Base-by-base conservation (phyloP, 2,329 filamentous ascomycete genomes). In the Tolypocladium album region DNA sequence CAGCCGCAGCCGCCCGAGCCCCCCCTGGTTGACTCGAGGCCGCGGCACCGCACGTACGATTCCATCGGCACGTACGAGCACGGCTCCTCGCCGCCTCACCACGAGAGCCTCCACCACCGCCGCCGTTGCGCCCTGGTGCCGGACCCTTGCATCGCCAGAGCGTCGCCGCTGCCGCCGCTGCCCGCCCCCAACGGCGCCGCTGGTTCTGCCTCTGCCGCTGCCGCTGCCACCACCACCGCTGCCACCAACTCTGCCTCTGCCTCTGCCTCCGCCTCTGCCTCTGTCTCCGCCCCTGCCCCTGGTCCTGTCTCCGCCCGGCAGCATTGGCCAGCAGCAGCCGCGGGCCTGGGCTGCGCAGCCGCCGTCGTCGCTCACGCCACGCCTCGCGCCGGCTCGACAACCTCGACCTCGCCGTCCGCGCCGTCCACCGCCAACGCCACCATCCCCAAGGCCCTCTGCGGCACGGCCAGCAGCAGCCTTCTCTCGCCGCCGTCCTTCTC, bases 401-500 rank as follows among this genome's bases (percentile, higher is more conserved):
- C 22, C 43, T 42, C 40, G 40, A 8, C 40, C 40, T 53, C 31
- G 24, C 20, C 13, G 34, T 13, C 39, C 39, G 3, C 31, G 24
- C 20, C 13, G 34, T 13, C 39, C 39, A 8, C 39, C 50, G 8
- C 50, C 58, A 34, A 9, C 58, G n/a, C 13, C 58, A 27, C 43
- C 15, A 31, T 50, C 59, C 20, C 6, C 40, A 27, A 56, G 11
- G 17, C 36, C 45, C 50, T 22, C 53, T 13, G 24, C 58, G 43
- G 24, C 55, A 31, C 8, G 1, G 34, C 55, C 38, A 40, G 39
- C 55, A 40, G 39, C 55, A n/a, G 24, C 55, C 24, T 20, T 40
- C 58, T 57, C 47, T 59, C 56, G 58, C 60, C 61, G 38, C 27
- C 59, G 22, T 34, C 62, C 40, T 59, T 58, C 36, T 62, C 62